Conservation (phyloP, 2,329 filamentous ascomycete species). For the Fusarium sp. region DNA sequence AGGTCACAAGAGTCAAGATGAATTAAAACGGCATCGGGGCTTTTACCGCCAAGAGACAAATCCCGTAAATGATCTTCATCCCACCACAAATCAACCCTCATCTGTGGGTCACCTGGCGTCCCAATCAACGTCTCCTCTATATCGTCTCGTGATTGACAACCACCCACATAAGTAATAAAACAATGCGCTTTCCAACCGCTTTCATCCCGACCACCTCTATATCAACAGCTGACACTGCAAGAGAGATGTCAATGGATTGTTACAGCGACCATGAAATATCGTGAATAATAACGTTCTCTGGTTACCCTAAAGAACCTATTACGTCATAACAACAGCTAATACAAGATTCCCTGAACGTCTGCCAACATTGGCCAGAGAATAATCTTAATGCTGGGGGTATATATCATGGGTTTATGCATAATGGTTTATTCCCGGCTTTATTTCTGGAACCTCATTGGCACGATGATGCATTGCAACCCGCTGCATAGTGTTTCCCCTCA, state of each 20-base stretch:
- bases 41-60: not conserved
- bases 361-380: not conserved
- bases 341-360: too few species aligned
- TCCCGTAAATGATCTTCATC: not conserved
- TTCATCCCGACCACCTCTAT: rapidly evolving
- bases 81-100: not conserved
- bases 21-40: too few species aligned
- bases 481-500: conserved; percentile 3
- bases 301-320: not conserved
- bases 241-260: too few species aligned
- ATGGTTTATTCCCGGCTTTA: not conserved
- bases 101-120: not conserved
- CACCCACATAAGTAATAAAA: rapidly evolving
- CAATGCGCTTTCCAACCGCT: too few species aligned
- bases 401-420: not conserved
- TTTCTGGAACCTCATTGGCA: not conserved
- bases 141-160: not conserved
- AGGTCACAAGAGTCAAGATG: rapidly evolving
- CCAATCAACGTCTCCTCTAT: not conserved
- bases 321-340: not conserved
- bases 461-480: not conserved
- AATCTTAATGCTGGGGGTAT: not conserved
- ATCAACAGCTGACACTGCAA: too few species aligned
- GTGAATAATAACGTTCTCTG: rapidly evolving
- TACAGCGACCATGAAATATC: too few species aligned